A percentile compares a stretch with the other conserved stretches of the same genome.
phyloP scores from a whole-genome alignment of 305 asterid species.

The Solanum hybrid region DNA sequence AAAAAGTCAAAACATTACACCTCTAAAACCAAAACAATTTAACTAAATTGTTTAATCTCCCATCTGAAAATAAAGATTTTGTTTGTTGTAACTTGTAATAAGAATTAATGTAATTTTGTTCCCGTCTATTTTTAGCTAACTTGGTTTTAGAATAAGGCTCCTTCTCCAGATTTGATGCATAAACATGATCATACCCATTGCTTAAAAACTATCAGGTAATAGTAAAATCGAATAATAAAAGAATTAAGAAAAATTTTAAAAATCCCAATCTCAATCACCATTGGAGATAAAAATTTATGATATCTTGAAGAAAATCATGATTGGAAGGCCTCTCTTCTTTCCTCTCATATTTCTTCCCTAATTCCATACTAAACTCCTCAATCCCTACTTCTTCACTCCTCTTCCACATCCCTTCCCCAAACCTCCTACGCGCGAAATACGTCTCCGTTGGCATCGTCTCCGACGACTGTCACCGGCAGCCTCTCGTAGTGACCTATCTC shows the following conservation, averaged over 20 bases:
- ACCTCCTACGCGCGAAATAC: constrained; percentile 50
- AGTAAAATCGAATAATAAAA: background rate
- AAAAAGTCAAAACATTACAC: background rate
- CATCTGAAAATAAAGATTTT: background rate
- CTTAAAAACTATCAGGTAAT: background rate
- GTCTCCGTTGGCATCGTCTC: constrained; percentile 25
- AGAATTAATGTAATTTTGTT: background rate
- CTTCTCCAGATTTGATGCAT: background rate
- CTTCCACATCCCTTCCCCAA: constrained; percentile 59
- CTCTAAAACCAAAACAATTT: background rate
- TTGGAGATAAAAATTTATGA: constrained; percentile 39
- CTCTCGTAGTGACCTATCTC: no score
- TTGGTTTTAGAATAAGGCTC: background rate
- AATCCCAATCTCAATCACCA: constrained; percentile 7
- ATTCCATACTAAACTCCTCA: constrained; percentile 32
- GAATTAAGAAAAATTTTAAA: background rate
- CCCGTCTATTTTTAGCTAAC: background rate
- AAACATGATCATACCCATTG: background rate
- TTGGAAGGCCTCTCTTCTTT: constrained; percentile 31
- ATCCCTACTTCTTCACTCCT: constrained; percentile 41
- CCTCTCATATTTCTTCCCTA: constrained; percentile 34
- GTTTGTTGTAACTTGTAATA: background rate
- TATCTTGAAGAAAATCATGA: constrained; percentile 24
- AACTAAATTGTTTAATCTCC: background rate
- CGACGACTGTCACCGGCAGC: constrained; percentile 12